Evolutionary conservation across 805 yeast genomes (phyloP).

Genomic region (Ogataea naganishii): DNA sequence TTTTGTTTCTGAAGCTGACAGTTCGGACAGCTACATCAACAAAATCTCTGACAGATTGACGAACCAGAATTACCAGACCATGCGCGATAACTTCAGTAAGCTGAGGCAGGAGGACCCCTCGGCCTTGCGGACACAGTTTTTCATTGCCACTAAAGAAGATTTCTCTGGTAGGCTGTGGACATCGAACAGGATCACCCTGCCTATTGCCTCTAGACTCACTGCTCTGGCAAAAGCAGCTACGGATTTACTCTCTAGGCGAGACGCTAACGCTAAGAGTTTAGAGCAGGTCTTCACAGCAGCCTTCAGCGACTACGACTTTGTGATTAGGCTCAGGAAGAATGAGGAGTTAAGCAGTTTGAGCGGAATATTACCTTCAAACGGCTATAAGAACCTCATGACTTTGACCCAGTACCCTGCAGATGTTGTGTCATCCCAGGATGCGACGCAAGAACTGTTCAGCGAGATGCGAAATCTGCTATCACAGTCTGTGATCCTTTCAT

Average conservation of each 20-base stretch:
- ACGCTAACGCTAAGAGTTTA: conserved; percentile 27
- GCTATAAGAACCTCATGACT: conserved; percentile 53
- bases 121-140: conserved; percentile 69
- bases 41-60: conserved; percentile 55
- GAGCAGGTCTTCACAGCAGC: conserved; percentile 72
- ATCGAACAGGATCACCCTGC: conserved; percentile 35
- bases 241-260: conserved; percentile 32
- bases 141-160: conserved; percentile 77
- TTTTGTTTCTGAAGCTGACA: conserved; percentile 26
- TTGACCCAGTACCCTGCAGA: conserved; percentile 33
- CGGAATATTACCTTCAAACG: conserved; percentile 46
- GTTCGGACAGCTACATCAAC: conserved; percentile 22
- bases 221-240: conserved; percentile 75
- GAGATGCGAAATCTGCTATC: conserved; percentile 59
- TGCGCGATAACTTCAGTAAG: conserved; percentile 56
- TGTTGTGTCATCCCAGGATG: conserved; percentile 35
- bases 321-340: conserved; percentile 46
- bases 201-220: conserved; percentile 82
- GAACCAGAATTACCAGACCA: conserved; percentile 49
- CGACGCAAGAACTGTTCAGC: conserved; percentile 46
- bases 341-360: conserved; percentile 33
- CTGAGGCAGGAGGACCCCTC: conserved; percentile 75
- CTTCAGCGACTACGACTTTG: conserved; percentile 75
- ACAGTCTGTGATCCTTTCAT: conserved; percentile 63
- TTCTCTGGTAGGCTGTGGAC: conserved; percentile 80